Evolutionary conservation across 257 asterid genomes (phyloP).

Genomic region (Penstemon eatonii): DNA sequence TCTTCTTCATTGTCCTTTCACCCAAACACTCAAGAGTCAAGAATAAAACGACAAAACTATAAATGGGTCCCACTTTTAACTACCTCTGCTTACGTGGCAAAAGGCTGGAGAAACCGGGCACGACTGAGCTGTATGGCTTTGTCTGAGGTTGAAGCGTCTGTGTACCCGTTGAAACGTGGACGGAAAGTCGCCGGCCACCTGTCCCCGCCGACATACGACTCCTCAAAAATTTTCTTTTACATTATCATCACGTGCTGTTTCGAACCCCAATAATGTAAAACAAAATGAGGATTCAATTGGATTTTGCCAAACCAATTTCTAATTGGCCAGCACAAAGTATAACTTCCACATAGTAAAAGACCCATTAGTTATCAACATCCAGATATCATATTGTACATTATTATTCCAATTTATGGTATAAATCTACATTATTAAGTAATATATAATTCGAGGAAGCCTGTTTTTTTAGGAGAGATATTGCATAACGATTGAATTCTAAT

Average conservation of each 20-base stretch:
- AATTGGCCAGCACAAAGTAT: neutral
- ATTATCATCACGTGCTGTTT: conserved; percentile 41
- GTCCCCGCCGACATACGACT: conserved; percentile 37
- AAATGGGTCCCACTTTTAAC: conserved; percentile 31
- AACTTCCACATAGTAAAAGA: too few relatives aligned
- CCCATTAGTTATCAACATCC: too few relatives aligned
- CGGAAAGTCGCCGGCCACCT: conserved; percentile 20
- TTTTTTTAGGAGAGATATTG: too few relatives aligned
- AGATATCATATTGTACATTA: too few relatives aligned
- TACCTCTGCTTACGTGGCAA: conserved; percentile 31
- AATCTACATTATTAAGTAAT: too few relatives aligned
- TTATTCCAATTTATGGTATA: too few relatives aligned
- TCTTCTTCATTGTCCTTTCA: too few relatives aligned
- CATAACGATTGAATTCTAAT: too few relatives aligned
- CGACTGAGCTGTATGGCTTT: conserved; percentile 32
- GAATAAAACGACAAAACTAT: conserved; percentile 35
- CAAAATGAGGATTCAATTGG: conserved; percentile 4
- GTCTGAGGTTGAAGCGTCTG: conserved; percentile 35
- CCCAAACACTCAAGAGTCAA: too few relatives aligned
- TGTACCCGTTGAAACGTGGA: conserved; percentile 24
- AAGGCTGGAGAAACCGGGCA: conserved; percentile 30
- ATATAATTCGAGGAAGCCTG: too few relatives aligned
- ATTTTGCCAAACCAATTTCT: conserved; percentile 13
- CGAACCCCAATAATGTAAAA: conserved; percentile 9
- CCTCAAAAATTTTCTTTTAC: neutral